Evolutionary conservation across 2,329 filamentous ascomycete species (phyloP), one percentile per base, ranked within the genome.

Genomic region (Xylogone sp.): DNA sequence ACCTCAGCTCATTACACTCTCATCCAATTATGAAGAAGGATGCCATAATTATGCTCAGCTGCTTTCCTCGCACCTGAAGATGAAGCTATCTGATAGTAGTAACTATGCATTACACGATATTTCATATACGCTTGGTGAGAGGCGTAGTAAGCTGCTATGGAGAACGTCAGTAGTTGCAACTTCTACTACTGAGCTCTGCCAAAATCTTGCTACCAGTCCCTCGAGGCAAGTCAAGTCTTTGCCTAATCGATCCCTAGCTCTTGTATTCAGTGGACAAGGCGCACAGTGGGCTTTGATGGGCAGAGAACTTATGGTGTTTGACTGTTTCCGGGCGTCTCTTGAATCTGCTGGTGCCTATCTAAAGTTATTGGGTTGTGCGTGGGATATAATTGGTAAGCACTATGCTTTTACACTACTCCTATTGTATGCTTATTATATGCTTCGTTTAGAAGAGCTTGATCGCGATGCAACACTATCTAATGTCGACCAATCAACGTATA

Each of bases 121-220:
- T 13, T 46, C 52, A 43, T 52, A 50, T 44, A 56, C 54, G 21
- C 50, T 56, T 2, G 34, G 24, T 18, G 39, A 46, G 16, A 42
- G 49, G 21, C 42, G 55, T 19, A 49, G 45, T 42, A 19, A 20
- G 13, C 39, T 57, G 22, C 39, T 46, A 45, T 53, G 43, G 53
- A 48, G 48, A 21, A 48, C 29, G 3, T 52, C 45, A 19, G 42
- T 52, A 27, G 43, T 52, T 18, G 53, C 42, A n/a, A 29, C 43
- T 8, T 16, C 42, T 16, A 12, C 47, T 12, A 10, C 8, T 16
- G 43, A 49, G 7, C 31, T 53, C n/a, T 9, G 18, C 20, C n/a
- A 74, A 71, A 53, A 62, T 78, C 2, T 78, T 76, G 27, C 46
- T 39, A 29, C 13, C 13, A 21, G 16, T 13, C 21, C n/a, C 3